Evolutionary conservation across 1,284 basidiomycete genomes (phyloP), one percentile per base, ranked within the genome.

Genomic region (Abortiporus biennis): DNA sequence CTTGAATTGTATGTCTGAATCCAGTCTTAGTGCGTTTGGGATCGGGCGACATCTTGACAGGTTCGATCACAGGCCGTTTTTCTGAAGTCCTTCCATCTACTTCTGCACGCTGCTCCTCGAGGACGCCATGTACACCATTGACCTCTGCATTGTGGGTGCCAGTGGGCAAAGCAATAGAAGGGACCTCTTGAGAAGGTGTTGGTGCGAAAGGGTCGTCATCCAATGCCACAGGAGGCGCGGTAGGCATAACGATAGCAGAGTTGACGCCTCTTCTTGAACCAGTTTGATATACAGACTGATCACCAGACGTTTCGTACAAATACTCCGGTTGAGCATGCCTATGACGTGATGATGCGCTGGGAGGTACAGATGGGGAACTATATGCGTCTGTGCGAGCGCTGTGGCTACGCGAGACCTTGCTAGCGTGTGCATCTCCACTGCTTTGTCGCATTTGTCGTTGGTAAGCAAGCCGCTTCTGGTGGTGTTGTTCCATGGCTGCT

Each of bases 1-100:
- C 84, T 62, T 96, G 92, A 31, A 95, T 90, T 2, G 92, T 95
- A 63, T 95, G 91, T 12, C 85, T 66, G 59, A 82, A 77, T 40
- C 61, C 69, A 15, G 57, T 61, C 42, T 64, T 68, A 57, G 67
- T 65, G 51, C 68, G 68, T 45, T 59, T 57, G 9, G 59, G 48
- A 37, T 69, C 66, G 13, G 63, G 53, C 6, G 60, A 57, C 38
- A 48, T 55, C 49, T 58, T 58, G 49, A 54, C 54, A 29, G 57
- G 53, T 15, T 61, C 60, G 29, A 57, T 46, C 9, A 56, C 50
- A 21, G 55, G 49, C 24, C 1, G 43, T 42, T 34, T 43, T n/a
- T 46, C 42, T 6, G 22, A 37, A 12, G 13, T 31, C 19, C 46
- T 52, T 25, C 47, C 38, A 20, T 51, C 48, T 44, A 47, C 47